Conservation (phyloP, 371 early-diverging fungal genomes). For the Encephalitozoon cuniculi region DNA sequence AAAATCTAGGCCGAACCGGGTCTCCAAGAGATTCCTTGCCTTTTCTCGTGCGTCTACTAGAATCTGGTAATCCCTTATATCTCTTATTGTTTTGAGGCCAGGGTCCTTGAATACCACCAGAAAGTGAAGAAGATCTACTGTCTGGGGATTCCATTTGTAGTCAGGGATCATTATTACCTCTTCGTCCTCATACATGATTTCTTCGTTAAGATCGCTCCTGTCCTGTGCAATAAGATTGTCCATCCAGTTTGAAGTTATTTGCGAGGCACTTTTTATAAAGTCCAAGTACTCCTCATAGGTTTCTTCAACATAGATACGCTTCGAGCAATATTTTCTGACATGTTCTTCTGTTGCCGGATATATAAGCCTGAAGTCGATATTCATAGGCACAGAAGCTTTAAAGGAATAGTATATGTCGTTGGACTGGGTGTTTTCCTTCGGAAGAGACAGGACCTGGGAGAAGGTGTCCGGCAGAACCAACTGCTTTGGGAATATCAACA, state of each 20-base stretch:
- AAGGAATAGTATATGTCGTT: slow-evolving; percentile 23
- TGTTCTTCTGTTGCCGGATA: slow-evolving; percentile 52
- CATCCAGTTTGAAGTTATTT: slow-evolving; percentile 31
- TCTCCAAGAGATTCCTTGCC: background rate
- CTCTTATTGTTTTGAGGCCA: slow-evolving; percentile 29
- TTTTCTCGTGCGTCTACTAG: slow-evolving; percentile 3
- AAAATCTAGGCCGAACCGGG: background rate
- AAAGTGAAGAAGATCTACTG: slow-evolving; percentile 43
- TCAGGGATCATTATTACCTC: slow-evolving; percentile 52
- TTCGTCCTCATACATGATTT: slow-evolving; percentile 40
- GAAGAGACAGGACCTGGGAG: background rate
- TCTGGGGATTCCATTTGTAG: slow-evolving; percentile 51
- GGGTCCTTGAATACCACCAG: slow-evolving; percentile 54
- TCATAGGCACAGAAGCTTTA: background rate
- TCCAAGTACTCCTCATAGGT: slow-evolving; percentile 45
- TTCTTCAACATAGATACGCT: slow-evolving; percentile 13
- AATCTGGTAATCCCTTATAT: background rate
- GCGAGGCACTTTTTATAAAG: background rate
- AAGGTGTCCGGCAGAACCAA: background rate
- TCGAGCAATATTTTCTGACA: slow-evolving; percentile 31
- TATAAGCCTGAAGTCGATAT: slow-evolving; percentile 17
- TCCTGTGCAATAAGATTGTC: slow-evolving; percentile 8
- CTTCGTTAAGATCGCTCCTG: slow-evolving; percentile 6
- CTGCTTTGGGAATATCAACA: slow-evolving; percentile 15
- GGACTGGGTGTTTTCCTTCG: background rate